phyloP scores from a whole-genome alignment of 768 basidiomycete species.

The Xanthoconium stramineum region DNA sequence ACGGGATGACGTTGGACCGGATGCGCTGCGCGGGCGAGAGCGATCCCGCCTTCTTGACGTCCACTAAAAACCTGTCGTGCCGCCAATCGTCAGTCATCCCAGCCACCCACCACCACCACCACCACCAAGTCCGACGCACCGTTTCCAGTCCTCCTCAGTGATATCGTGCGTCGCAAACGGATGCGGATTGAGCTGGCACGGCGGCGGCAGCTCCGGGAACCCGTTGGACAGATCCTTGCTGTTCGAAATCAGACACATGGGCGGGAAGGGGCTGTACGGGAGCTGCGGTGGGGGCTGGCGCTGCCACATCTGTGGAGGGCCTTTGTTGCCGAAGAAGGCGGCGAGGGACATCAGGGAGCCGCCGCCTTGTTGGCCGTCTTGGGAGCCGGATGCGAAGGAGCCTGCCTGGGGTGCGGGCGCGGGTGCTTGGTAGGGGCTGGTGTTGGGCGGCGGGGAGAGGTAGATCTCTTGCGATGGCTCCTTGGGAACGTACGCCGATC shows the following conservation, averaged over 20 bases:
- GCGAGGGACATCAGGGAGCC: slow-evolving; percentile 12
- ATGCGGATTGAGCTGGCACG: slow-evolving; percentile 37
- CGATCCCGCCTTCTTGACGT: slow-evolving; percentile 33
- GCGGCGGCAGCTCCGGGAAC: slow-evolving; percentile 44
- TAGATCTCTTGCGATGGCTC: not conserved
- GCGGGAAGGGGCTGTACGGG: slow-evolving; percentile 22
- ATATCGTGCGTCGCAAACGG: slow-evolving; percentile 53
- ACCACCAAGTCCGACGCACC: slow-evolving; percentile 20
- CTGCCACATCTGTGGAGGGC: slow-evolving; percentile 26
- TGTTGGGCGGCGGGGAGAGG: not conserved
- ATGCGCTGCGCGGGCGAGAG: slow-evolving; percentile 36
- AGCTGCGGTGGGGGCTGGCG: slow-evolving; percentile 15
- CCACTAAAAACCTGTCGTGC: slow-evolving; percentile 32
- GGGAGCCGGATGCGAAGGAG: not conserved
- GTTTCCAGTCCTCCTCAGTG: slow-evolving; percentile 47
- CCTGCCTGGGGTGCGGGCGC: not conserved
- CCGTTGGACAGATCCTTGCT: slow-evolving; percentile 34
- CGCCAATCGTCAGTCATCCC: no score
- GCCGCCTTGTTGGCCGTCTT: not conserved
- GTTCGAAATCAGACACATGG: slow-evolving; percentile 32
- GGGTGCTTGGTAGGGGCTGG: not conserved
- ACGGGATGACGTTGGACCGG: slow-evolving; percentile 29
- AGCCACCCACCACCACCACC: no score
- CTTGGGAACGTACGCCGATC: not conserved
- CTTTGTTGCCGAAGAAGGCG: slow-evolving; percentile 28